These are phyloP conservation scores for Balakata baccata DNA, from an alignment of 345 rosid genomes.

Conservation along the genomic window DNA sequence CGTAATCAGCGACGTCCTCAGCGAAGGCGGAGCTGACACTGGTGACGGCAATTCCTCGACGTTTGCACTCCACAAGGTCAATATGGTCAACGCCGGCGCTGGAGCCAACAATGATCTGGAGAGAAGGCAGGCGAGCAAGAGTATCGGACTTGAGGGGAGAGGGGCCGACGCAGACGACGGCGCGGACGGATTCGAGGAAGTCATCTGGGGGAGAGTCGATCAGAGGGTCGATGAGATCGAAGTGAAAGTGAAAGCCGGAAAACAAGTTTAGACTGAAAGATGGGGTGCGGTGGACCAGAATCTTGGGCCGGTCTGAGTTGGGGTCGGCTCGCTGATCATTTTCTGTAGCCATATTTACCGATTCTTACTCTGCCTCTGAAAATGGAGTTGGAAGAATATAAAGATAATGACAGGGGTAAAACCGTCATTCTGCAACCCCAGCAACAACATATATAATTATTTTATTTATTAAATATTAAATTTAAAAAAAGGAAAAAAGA, in stretches of 20 bases:
- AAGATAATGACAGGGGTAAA: no score
- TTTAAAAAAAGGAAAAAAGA: no score
- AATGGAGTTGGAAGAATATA: no score
- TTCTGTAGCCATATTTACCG: background rate
- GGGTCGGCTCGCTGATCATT: background rate
- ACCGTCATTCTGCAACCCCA: no score
- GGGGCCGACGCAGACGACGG: background rate
- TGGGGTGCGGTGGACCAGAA: background rate
- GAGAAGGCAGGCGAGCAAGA: background rate
- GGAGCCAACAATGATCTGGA: background rate
- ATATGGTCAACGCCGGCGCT: conserved; percentile 5
- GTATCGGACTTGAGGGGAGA: background rate
- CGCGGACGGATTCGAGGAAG: background rate
- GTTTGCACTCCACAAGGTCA: background rate
- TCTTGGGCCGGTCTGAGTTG: background rate
- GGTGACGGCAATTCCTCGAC: background rate
- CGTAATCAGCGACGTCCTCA: background rate
- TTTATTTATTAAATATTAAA: no score
- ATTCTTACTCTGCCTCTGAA: background rate
- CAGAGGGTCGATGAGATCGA: background rate
- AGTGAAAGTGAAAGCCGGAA: background rate
- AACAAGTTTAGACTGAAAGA: background rate
- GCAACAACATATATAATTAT: no score
- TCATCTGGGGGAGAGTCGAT: background rate
- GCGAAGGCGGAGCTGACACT: background rate